Evolutionary conservation across 2,329 filamentous ascomycete genomes (phyloP), one percentile per base, ranked within the genome.

Genomic region (Diaporthe sp.): DNA sequence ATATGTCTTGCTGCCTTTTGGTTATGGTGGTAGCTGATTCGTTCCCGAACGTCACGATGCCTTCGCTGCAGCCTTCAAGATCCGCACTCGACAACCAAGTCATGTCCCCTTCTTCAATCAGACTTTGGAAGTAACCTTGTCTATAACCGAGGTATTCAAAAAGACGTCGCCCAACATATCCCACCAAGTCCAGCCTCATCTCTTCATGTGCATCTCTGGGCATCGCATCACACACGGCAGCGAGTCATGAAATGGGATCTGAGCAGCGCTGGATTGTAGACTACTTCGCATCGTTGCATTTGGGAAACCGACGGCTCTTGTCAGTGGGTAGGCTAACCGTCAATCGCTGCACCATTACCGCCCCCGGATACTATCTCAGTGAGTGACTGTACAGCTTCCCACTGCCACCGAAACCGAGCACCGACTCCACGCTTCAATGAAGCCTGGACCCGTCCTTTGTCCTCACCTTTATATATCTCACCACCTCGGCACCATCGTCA

Each of bases 401-500:
- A 10, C 53, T 47, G 10, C 15, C 37, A 32, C 12, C 35, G 1
- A 9, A 32, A 5, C 22, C 25, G 27, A 39, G 35, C 51, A 25
- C 22, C 35, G 10, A 17, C 37, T 12, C 4, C 12, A 37, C 3
- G 4, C 19, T 19, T 71, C 69, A 71, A 19, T 42, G 17, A 12
- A 50, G 2, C 30, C 47, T 55, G 17, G 55, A 27, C 30, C 65
- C 56, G 27, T 55, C 39, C 35, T 73, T 72, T 9, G 56, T 71
- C 19, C 69, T 66, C 9, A 74, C 42, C 53, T 82, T 85, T 10
- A 77, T 76, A 73, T 88, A 88, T 37, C 82, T 79, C 0, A 87
- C 81, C 0, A 85, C 81, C 74, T 87, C 86, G 1, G 77, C 79
- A 0, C 81, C 84, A 19, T 79, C 77, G 13, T 86, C 85, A 27